These are phyloP conservation scores for Typha latifolia DNA, from an alignment of 176 grass and related monocot genomes.

Conservation along the genomic window DNA sequence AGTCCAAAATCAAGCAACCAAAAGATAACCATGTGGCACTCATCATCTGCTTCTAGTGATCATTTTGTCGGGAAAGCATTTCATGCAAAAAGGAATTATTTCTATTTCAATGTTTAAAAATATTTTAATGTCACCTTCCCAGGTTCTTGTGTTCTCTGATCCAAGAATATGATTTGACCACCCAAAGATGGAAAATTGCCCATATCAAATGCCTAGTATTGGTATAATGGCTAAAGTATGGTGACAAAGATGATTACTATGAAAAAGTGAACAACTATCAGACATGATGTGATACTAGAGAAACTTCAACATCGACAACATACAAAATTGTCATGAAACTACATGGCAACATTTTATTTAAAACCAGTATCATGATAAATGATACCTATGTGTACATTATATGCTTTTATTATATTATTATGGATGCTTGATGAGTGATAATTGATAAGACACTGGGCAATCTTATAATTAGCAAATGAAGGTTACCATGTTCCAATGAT, in stretches of 20 bases:
- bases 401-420: too few relatives aligned
- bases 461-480: too few relatives aligned
- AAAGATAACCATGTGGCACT: constrained; percentile 9
- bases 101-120: too few relatives aligned
- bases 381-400: neutral
- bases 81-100: constrained; percentile 1
- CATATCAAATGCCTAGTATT: neutral
- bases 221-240: neutral
- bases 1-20: constrained; percentile 35
- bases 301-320: neutral
- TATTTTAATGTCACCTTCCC: neutral
- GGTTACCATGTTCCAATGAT: too few relatives aligned
- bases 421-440: too few relatives aligned
- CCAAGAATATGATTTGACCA: neutral
- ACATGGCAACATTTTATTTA: neutral
- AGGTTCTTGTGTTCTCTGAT: neutral
- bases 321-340: neutral
- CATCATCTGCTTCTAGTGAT: constrained; percentile 17
- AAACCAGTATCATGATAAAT: neutral
- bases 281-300: neutral
- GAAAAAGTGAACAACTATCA: neutral
- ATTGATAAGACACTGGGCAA: too few relatives aligned
- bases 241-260: neutral
- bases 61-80: constrained; percentile 2
- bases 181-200: neutral